phyloP scores from a whole-genome alignment of 805 yeast species.

The Debaryomyces hansenii region DNA sequence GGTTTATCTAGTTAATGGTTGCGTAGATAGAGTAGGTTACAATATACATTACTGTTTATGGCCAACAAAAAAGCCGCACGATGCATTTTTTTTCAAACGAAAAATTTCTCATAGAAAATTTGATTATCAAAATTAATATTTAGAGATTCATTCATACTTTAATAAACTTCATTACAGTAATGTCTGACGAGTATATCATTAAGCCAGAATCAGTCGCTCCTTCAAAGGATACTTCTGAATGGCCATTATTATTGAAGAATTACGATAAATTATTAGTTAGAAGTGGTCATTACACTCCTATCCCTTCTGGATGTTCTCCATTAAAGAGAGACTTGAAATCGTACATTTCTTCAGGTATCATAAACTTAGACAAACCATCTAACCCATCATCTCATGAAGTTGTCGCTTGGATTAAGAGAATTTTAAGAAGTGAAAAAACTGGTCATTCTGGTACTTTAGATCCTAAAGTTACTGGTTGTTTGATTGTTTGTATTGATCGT shows the following conservation, averaged over 20 bases:
- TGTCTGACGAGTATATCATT: constrained; percentile 75
- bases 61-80: constrained; percentile 24
- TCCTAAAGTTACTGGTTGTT: constrained; percentile 98
- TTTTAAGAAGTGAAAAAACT: constrained; percentile 92
- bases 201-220: constrained; percentile 85
- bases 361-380: constrained; percentile 96
- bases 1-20: constrained; percentile 4
- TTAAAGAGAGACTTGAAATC: constrained; percentile 89
- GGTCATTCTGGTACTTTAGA: constrained; percentile 99
- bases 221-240: constrained; percentile 81
- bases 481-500: constrained; percentile 96
- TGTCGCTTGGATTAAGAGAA: constrained; percentile 98
- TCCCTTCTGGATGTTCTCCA: constrained; percentile 94
- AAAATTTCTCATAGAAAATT: constrained; percentile 7
- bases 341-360: constrained; percentile 91
- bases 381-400: constrained; percentile 99
- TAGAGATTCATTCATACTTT: not conserved
- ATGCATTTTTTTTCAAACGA: constrained; percentile 11
- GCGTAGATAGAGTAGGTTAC: not conserved
- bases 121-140: not conserved
- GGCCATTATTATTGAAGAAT: constrained; percentile 94
- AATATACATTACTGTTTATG: not conserved
- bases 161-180: constrained; percentile 16
- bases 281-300: constrained; percentile 96
- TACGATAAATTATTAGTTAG: constrained; percentile 92